Percentiles rank a stretch among this genome's conserved stretches.
Conservation (phyloP, 2,329 filamentous ascomycete species). For the Aspergillus sp. region DNA sequence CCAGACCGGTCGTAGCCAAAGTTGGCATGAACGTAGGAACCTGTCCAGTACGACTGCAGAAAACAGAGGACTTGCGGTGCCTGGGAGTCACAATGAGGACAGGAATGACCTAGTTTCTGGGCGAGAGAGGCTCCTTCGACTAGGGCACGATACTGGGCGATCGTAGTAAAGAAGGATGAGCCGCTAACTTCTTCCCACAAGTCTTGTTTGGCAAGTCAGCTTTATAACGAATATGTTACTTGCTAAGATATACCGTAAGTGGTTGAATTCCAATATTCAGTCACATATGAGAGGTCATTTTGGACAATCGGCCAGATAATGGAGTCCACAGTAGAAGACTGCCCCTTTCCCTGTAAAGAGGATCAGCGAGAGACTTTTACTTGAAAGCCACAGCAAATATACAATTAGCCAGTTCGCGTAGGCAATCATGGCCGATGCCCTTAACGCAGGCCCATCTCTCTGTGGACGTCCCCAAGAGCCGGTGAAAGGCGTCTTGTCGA, state of each 20-base stretch:
- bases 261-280: conserved; percentile 63
- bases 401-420: conserved; percentile 63
- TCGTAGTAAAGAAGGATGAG: conserved; percentile 72
- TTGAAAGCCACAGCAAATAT: conserved; percentile 1
- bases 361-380: neutral
- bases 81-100: conserved; percentile 56
- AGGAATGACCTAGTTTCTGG: conserved; percentile 56
- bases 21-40: conserved; percentile 64
- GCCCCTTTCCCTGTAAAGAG: conserved; percentile 45
- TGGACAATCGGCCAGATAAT: conserved; percentile 68
- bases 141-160: conserved; percentile 61
- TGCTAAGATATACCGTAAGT: conserved; percentile 44
- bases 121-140: conserved; percentile 60
- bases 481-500: conserved; percentile 58
- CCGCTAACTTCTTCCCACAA: conserved; percentile 76
- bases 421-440: conserved; percentile 28
- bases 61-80: conserved; percentile 70
- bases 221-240: neutral
- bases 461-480: conserved; percentile 72
- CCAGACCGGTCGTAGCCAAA: conserved; percentile 61
- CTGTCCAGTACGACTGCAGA: conserved; percentile 68
- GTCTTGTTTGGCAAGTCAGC: conserved; percentile 30
- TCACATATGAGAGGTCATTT: conserved; percentile 70
- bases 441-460: conserved; percentile 39
- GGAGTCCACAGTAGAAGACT: conserved; percentile 44